These are phyloP conservation scores for Sporothrix globosa DNA, from an alignment of 2,329 filamentous ascomycete species.

Conservation along the genomic window DNA sequence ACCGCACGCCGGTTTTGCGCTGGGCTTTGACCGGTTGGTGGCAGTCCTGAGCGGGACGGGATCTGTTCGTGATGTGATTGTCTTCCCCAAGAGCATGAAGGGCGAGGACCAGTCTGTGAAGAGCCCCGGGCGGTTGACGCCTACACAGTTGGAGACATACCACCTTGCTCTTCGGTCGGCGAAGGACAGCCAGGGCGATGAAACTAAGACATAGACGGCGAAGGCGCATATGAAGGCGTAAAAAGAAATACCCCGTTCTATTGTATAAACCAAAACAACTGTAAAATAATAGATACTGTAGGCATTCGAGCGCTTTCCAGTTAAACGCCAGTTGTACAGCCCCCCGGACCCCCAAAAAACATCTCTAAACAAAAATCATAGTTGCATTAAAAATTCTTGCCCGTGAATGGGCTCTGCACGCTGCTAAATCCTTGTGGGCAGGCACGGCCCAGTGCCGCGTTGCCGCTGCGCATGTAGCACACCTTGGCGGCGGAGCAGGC, in stretches of 20 bases:
- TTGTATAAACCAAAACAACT: conserved; percentile 4
- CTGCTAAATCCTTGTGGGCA: conserved; percentile 56
- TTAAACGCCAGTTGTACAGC: conserved; percentile 1
- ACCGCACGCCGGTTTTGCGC: conserved; percentile 88
- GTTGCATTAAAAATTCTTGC: conserved; percentile 41
- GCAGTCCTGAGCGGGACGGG: conserved; percentile 76
- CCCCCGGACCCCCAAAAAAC: neutral
- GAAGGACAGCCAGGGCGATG: neutral
- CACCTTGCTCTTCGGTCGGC: conserved; percentile 43
- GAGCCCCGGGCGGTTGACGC: conserved; percentile 70
- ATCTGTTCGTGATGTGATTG: conserved; percentile 89
- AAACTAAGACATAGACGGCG: neutral
- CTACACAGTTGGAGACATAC: conserved; percentile 57
- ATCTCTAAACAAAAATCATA: neutral
- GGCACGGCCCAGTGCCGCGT: conserved; percentile 52
- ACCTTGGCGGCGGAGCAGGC: conserved; percentile 57
- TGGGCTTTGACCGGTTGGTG: conserved; percentile 87
- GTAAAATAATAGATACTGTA: neutral
- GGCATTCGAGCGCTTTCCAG: neutral
- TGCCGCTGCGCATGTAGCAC: conserved; percentile 63
- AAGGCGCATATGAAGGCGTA: neutral
- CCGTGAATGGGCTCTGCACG: conserved; percentile 46
- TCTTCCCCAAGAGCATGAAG: conserved; percentile 91
- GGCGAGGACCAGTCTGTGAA: conserved; percentile 84
- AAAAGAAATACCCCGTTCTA: conserved; percentile 21